These are phyloP conservation scores for Eucalyptus fibrosa DNA, from an alignment of 345 rosid species.

Conservation along the genomic window DNA sequence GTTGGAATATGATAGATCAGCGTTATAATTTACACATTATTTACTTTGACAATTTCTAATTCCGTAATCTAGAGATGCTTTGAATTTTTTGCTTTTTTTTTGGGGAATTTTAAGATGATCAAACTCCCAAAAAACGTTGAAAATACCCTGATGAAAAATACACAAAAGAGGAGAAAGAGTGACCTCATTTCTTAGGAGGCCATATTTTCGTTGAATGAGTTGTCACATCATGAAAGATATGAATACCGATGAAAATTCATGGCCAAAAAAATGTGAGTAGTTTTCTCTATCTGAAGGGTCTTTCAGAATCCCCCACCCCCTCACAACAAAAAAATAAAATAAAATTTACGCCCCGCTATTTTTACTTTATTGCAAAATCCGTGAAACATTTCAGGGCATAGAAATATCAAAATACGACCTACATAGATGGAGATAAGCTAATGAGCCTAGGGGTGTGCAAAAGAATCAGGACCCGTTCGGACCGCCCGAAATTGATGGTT, in stretches of 20 bases:
- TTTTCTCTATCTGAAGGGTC: neutral
- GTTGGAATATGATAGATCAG: neutral
- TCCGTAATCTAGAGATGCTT: neutral
- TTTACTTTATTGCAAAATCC: neutral
- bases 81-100: neutral
- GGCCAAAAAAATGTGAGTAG: neutral
- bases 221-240: neutral
- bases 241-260: neutral
- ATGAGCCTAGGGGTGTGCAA: neutral
- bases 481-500: too few species aligned
- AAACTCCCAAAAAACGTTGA: too few species aligned
- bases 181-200: neutral
- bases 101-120: neutral
- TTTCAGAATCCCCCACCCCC: too few species aligned
- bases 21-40: neutral
- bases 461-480: fast-evolving
- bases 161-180: too few species aligned
- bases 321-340: fast-evolving
- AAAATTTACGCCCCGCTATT: neutral
- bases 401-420: neutral
- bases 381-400: neutral
- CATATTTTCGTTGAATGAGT: neutral
- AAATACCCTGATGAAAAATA: too few species aligned
- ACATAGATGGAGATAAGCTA: neutral
- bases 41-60: neutral